Evolutionary conservation across 2,329 filamentous ascomycete genomes (phyloP).

Genomic region (Elsinoe batatas): DNA sequence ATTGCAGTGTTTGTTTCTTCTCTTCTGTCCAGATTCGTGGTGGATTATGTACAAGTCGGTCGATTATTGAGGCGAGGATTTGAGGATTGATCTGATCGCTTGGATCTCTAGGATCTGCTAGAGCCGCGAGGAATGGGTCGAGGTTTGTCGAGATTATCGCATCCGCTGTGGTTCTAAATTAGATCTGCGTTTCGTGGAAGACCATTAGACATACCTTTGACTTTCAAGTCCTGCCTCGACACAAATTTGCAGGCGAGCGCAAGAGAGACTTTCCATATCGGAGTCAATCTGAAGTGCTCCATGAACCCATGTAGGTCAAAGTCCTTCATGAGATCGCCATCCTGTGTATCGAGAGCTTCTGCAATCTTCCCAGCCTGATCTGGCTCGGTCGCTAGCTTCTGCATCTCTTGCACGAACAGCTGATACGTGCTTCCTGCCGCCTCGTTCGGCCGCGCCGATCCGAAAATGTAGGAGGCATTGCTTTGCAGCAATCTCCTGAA

Average conservation of each 20-base stretch:
- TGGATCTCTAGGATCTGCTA: constrained; percentile 48
- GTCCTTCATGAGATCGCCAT: constrained; percentile 88
- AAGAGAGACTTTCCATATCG: constrained; percentile 75
- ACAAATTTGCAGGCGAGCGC: constrained; percentile 74
- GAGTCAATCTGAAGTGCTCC: constrained; percentile 90
- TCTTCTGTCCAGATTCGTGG: constrained; percentile 75
- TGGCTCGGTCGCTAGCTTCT: constrained; percentile 69
- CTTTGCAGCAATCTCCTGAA: constrained; percentile 85
- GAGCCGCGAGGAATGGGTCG: constrained; percentile 63
- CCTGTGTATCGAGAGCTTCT: constrained; percentile 80
- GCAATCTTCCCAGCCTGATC: constrained; percentile 85
- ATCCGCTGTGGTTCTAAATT: constrained; percentile 51
- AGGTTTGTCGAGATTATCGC: constrained; percentile 79
- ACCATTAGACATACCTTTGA: constrained; percentile 59
- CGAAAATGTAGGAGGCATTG: constrained; percentile 87
- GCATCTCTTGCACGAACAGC: constrained; percentile 71
- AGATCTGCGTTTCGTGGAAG: background rate
- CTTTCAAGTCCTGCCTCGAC: constrained; percentile 68
- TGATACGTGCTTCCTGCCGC: constrained; percentile 75
- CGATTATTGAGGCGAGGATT: constrained; percentile 70
- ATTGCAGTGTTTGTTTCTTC: constrained; percentile 57
- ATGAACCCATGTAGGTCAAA: constrained; percentile 94
- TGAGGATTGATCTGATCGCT: constrained; percentile 55
- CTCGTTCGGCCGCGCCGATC: constrained; percentile 40
- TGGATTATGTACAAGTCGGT: constrained; percentile 78